phyloP scores from a whole-genome alignment of 768 basidiomycete species.

The Amyloporia xantha region DNA sequence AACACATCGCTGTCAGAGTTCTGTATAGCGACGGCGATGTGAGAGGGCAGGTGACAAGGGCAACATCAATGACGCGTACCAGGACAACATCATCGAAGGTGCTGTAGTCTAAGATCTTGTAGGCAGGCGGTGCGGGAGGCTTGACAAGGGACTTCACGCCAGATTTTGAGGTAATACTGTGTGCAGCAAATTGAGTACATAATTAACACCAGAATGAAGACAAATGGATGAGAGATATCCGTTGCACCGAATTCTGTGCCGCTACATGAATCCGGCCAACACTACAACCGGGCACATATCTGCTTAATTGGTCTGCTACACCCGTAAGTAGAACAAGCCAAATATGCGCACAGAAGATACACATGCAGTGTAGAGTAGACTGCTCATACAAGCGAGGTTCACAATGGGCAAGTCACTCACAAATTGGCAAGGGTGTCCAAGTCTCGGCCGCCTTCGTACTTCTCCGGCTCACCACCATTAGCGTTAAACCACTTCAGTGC shows the following conservation, averaged over 20 bases:
- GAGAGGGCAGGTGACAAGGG: not conserved
- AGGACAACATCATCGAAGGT: conserved; percentile 74
- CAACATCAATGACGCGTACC: conserved; percentile 30
- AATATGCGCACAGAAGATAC: no score
- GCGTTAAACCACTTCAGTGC: conserved; percentile 89
- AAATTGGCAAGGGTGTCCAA: conserved; percentile 69
- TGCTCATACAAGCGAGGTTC: no score
- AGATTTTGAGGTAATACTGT: conserved; percentile 66
- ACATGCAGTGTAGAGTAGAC: no score
- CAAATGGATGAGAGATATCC: no score
- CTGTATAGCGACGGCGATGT: conserved; percentile 24
- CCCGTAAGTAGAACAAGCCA: no score
- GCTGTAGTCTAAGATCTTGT: conserved; percentile 56
- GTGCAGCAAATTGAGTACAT: not conserved
- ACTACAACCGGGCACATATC: no score
- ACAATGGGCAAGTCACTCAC: no score
- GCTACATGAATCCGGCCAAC: no score
- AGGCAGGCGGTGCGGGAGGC: conserved; percentile 70
- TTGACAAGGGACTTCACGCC: conserved; percentile 86
- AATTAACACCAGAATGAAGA: no score
- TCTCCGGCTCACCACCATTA: conserved; percentile 51
- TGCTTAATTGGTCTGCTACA: no score
- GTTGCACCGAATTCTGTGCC: no score
- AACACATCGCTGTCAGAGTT: conserved; percentile 75
- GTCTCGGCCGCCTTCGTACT: conserved; percentile 76